Base-by-base conservation (phyloP, 2,329 filamentous ascomycete genomes). In the Colletotrichum navitas region DNA sequence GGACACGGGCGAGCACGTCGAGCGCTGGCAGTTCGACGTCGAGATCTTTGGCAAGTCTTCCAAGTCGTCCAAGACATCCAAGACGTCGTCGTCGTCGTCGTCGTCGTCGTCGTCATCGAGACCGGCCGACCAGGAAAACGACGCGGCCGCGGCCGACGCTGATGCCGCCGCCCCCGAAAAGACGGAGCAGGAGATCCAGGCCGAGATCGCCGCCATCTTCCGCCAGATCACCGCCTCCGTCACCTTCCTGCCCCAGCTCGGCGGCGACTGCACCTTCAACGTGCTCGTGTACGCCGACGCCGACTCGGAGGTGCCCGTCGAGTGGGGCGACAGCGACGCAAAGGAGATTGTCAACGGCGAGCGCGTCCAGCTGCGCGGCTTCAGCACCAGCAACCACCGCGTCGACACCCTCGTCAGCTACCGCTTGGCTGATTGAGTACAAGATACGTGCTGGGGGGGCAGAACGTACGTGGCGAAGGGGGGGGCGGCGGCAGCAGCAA, bases 1-100 rank as follows among this genome's bases (percentile, higher is more conserved):
- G 83, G 96, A 99, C 82, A 97, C 95, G 0, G 96, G 95, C 74
- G 95, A 98, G 80, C 93, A 97, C 81, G 91, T 99, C 55, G 96
- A 99, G 85, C 88, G 96, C 74, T 99, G 96, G 96, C 95, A 99
- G 81, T 99, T 99, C 79, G 95, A 98, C 81, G 95, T 97, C 81
- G 77, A 83, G 78, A 82, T 86, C 75, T 77, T 84, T 76, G 76
- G 77, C 67, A 75, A 39, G 18, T 5, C 45, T 2, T 14, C 60
- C 14, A 62, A 62, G 29, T 39, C 60, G n/a, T 62, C 45, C n/a
- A 62, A 62, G 32, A 26, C 60, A 5, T 41, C 56, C 36, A 58
- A 58, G 36, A 79, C 41, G 16, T n/a, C 78, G 69, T 75, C 77
- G 18, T 79, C 82, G 16, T 89, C 76, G 83, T 89, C 76, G 84